These are phyloP conservation scores for Helotiales sp. DNA, from an alignment of 2,329 filamentous ascomycete genomes.

Conservation along the genomic window DNA sequence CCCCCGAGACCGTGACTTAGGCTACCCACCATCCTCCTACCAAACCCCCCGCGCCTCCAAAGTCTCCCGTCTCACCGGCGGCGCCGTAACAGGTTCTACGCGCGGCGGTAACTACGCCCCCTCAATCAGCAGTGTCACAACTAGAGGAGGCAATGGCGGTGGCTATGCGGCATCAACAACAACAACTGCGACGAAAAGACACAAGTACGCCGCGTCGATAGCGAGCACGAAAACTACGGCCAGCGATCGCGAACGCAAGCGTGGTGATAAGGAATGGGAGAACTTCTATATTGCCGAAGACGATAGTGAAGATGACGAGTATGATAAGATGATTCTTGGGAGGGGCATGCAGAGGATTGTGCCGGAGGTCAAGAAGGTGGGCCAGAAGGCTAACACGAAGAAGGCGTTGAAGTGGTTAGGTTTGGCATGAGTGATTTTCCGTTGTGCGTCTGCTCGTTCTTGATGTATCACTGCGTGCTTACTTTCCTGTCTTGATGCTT, in stretches of 20 bases:
- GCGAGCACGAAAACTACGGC: constrained; percentile 23
- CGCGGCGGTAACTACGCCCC: constrained; percentile 1
- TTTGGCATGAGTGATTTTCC: constrained; percentile 32
- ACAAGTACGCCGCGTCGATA: constrained; percentile 23
- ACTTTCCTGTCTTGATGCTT: not conserved
- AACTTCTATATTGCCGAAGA: constrained; percentile 42
- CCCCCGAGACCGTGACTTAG: constrained; percentile 18
- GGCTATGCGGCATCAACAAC: constrained; percentile 9
- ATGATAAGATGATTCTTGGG: constrained; percentile 42
- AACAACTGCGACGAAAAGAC: constrained; percentile 6
- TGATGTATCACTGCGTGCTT: not conserved
- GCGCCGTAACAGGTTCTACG: not conserved
- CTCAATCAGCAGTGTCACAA: constrained; percentile 8
- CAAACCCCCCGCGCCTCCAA: constrained; percentile 14
- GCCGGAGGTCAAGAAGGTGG: constrained; percentile 26
- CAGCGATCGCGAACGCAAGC: constrained; percentile 19
- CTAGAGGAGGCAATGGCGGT: not conserved
- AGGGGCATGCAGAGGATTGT: constrained; percentile 29
- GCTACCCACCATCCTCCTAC: constrained; percentile 10
- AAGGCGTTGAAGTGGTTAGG: constrained; percentile 49
- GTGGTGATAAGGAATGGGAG: constrained; percentile 36
- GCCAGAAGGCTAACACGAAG: constrained; percentile 37
- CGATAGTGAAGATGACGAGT: constrained; percentile 43
- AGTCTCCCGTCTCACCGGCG: constrained; percentile 24
- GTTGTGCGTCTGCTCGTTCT: not conserved